phyloP scores from a whole-genome alignment of 768 basidiomycete genomes.

The Calocybe indica region DNA sequence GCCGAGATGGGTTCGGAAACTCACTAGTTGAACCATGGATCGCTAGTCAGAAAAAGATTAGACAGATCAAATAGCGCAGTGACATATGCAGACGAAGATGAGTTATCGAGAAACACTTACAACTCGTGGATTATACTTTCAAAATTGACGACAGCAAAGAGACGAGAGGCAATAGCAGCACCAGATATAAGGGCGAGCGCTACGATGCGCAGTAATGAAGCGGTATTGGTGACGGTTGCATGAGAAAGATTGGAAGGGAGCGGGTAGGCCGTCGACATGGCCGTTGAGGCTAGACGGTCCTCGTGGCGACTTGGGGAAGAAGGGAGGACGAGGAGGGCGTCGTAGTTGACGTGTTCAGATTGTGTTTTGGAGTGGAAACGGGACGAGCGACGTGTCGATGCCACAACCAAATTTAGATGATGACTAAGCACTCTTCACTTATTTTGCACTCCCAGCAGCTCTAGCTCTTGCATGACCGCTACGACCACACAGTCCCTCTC shows the following conservation, averaged over 20 bases:
- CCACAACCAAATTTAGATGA: conserved; percentile 10
- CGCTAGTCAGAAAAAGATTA: conserved; percentile 38
- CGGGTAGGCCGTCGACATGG: conserved; percentile 70
- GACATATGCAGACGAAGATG: neutral
- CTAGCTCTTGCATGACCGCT: no score
- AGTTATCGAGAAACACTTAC: conserved; percentile 40
- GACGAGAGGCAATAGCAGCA: conserved; percentile 90
- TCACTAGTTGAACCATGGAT: conserved; percentile 99
- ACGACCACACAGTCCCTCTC: no score
- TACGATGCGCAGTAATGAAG: conserved; percentile 85
- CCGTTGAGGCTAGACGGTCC: conserved; percentile 20
- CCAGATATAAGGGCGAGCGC: conserved; percentile 88
- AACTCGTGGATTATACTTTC: conserved; percentile 99
- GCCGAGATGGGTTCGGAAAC: conserved; percentile 23
- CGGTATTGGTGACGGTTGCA: conserved; percentile 76
- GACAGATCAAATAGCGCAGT: conserved; percentile 9
- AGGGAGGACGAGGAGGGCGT: neutral
- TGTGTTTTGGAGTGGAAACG: conserved; percentile 1
- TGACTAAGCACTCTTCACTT: conserved; percentile 7
- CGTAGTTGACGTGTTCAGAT: neutral
- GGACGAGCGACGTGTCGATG: conserved; percentile 14
- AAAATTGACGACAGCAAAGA: conserved; percentile 97
- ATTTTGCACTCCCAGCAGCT: no score
- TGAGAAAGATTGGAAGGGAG: conserved; percentile 67
- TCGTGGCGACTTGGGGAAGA: neutral